A percentile compares a stretch with the other conserved stretches of the same genome.
Evolutionary conservation across 495 filamentous ascomycete species (phyloP).

Genomic region (Aspergillus bridgeri): DNA sequence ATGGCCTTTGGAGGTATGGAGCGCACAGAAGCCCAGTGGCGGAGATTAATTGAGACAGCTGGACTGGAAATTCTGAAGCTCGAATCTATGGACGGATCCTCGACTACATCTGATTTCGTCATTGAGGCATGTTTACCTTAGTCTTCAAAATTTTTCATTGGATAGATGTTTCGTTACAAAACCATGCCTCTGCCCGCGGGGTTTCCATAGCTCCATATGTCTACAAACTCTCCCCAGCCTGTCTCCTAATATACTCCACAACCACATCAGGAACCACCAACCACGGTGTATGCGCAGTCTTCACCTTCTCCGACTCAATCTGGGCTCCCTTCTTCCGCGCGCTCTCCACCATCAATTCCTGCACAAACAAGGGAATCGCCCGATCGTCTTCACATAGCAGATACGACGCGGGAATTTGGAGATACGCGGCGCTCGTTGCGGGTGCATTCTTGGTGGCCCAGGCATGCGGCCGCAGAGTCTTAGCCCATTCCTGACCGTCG

Average conservation of each 20-base stretch:
- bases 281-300: constrained; percentile 44
- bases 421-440: constrained; percentile 29
- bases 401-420: constrained; percentile 29
- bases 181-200: too few relatives aligned
- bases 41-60: background rate
- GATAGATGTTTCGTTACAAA: too few relatives aligned
- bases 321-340: constrained; percentile 54
- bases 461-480: constrained; percentile 30
- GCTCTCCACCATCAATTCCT: constrained; percentile 39
- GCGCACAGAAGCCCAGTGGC: background rate
- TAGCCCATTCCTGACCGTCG: constrained; percentile 31
- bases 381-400: constrained; percentile 36
- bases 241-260: constrained; percentile 20
- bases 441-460: constrained; percentile 32
- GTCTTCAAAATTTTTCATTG: too few relatives aligned
- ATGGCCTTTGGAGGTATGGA: constrained; percentile 3
- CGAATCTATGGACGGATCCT: background rate
- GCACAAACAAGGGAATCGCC: constrained; percentile 33
- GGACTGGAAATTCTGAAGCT: background rate
- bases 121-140: background rate
- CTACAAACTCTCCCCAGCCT: constrained; percentile 9
- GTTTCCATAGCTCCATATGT: background rate
- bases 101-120: background rate
- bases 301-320: constrained; percentile 39
- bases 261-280: constrained; percentile 25